Evolutionary conservation across 306 rosid species (phyloP).

Genomic region (Hippophae gyantsensis): DNA sequence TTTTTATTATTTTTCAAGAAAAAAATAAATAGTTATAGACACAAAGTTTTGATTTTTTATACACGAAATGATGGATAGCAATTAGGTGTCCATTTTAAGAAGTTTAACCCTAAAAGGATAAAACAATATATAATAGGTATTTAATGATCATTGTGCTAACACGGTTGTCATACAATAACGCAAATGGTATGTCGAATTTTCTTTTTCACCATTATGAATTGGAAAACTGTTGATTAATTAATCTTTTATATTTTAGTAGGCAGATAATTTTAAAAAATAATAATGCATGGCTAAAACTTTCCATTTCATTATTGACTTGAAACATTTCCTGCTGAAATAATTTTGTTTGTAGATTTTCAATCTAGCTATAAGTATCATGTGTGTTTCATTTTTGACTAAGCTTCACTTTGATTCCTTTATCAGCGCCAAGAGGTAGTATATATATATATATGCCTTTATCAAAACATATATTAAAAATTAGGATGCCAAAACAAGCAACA

Average conservation of each 20-base stretch:
- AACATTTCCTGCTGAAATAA: conserved; percentile 4
- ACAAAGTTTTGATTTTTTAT: too few species aligned
- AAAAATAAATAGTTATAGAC: too few species aligned
- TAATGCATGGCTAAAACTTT: conserved; percentile 4
- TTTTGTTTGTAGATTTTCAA: neutral
- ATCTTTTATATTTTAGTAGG: conserved; percentile 6
- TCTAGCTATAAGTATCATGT: neutral
- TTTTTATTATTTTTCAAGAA: too few species aligned
- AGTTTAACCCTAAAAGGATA: neutral
- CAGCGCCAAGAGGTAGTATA: neutral
- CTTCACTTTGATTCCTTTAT: neutral
- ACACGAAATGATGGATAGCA: too few species aligned
- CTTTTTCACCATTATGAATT: neutral
- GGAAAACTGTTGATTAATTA: conserved; percentile 8
- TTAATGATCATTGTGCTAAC: neutral
- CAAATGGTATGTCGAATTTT: neutral
- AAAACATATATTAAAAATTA: too few species aligned
- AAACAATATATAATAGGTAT: neutral
- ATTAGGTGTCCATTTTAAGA: too few species aligned
- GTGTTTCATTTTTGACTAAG: neutral
- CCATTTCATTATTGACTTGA: conserved; percentile 2
- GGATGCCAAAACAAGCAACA: too few species aligned
- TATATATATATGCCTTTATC: too few species aligned
- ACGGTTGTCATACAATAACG: neutral
- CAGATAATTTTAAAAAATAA: neutral